A percentile compares a stretch with the other conserved stretches of the same genome.
These are phyloP conservation scores for Arthroderma uncinatum DNA, from an alignment of 2,329 filamentous ascomycete species.

Conservation along the genomic window DNA sequence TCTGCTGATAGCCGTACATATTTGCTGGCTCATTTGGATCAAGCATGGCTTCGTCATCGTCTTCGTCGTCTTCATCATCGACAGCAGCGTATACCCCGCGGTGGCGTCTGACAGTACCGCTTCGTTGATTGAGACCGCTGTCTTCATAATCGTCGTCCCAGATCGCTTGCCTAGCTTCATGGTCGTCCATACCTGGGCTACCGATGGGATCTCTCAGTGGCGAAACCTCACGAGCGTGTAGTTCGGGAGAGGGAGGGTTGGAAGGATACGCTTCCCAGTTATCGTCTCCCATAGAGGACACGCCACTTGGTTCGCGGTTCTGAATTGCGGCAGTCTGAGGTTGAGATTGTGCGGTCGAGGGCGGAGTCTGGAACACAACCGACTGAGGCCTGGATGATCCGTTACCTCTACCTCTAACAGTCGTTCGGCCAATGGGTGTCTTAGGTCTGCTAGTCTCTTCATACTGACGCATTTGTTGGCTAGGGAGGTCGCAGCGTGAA, in stretches of 20 bases:
- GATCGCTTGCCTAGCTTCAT: not conserved
- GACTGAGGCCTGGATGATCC: conserved; percentile 25
- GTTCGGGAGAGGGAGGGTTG: conserved; percentile 22
- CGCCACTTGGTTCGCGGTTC: conserved; percentile 27
- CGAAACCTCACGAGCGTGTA: not conserved
- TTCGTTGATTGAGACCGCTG: conserved; percentile 10
- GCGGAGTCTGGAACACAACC: conserved; percentile 22
- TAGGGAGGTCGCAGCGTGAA: conserved; percentile 24
- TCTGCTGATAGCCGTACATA: conserved; percentile 16
- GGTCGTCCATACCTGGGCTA: conserved; percentile 20
- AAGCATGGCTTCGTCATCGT: conserved; percentile 12
- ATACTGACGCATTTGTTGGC: conserved; percentile 24
- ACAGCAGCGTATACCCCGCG: conserved; percentile 31
- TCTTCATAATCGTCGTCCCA: not conserved
- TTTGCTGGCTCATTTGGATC: not conserved
- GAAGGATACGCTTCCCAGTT: conserved; percentile 35
- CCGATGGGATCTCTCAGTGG: conserved; percentile 18
- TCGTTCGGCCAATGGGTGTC: conserved; percentile 20
- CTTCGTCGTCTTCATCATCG: conserved; percentile 23
- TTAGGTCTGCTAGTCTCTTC: conserved; percentile 22
- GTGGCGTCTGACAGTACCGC: conserved; percentile 25
- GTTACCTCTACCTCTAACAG: conserved; percentile 21
- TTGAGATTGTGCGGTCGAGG: conserved; percentile 21
- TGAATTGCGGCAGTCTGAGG: conserved; percentile 18
- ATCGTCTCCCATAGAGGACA: conserved; percentile 24